A percentile compares a stretch with the other conserved stretches of the same genome.
Evolutionary conservation across 805 yeast genomes (phyloP).

Genomic region (Spathaspora sp.): DNA sequence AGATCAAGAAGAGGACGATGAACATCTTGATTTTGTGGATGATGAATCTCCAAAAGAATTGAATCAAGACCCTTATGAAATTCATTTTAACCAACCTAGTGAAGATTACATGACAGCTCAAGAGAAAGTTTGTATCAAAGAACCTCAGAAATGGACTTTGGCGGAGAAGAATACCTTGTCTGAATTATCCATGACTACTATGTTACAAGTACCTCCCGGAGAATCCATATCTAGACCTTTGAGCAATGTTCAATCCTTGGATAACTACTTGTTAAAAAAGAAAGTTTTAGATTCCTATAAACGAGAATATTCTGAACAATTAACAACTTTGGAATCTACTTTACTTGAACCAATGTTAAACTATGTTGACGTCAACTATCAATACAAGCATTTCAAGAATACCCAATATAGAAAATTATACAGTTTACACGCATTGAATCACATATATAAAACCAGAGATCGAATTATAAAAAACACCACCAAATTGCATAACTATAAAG

Average conservation of each 20-base stretch:
- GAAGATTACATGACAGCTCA: conserved; percentile 31
- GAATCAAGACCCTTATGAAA: conserved; percentile 65
- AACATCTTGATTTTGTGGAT: conserved; percentile 19
- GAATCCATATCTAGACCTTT: conserved; percentile 11
- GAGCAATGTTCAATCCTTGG: conserved; percentile 7
- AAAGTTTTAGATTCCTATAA: conserved; percentile 21
- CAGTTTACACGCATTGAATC: conserved; percentile 73
- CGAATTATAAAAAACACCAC: conserved; percentile 74
- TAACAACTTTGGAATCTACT: conserved; percentile 40
- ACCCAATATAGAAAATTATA: conserved; percentile 59
- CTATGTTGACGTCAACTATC: conserved; percentile 69
- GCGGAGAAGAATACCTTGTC: conserved; percentile 13
- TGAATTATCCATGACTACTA: conserved; percentile 21
- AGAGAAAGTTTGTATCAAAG: conserved; percentile 14
- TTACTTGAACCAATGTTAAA: conserved; percentile 64
- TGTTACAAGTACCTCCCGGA: conserved; percentile 34
- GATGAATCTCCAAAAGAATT: conserved; percentile 35
- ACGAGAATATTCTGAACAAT: conserved; percentile 10
- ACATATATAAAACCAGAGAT: conserved; percentile 83
- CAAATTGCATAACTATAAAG: conserved; percentile 44
- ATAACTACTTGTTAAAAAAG: conserved; percentile 26
- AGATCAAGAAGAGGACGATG: conserved; percentile 26
- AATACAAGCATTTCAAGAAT: conserved; percentile 50
- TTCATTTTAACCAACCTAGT: conserved; percentile 61
- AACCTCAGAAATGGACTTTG: conserved; percentile 25